Percentiles rank a stretch among this genome's conserved stretches.
Evolutionary conservation across 2,329 filamentous ascomycete species (phyloP).

Genomic region (Xylariomycetidae sp.): DNA sequence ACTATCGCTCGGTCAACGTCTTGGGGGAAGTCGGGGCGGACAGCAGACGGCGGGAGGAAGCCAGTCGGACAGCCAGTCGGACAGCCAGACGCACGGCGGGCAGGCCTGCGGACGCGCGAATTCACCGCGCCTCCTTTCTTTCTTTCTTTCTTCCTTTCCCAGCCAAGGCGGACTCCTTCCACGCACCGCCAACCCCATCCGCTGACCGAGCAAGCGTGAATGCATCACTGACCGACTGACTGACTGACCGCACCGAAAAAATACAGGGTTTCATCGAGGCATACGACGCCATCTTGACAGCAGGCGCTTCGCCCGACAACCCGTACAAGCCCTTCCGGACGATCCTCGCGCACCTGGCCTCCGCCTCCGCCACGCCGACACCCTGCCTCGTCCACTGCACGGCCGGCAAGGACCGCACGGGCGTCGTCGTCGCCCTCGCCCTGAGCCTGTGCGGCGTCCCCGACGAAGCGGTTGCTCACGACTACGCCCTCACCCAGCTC

Average conservation of each 20-base stretch:
- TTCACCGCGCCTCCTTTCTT: no score
- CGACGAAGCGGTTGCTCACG: constrained; percentile 46
- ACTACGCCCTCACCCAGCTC: constrained; percentile 55
- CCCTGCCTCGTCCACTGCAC: constrained; percentile 57
- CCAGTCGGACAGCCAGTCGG: no score
- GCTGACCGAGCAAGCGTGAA: no score
- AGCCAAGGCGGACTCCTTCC: not conserved
- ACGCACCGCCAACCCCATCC: not conserved
- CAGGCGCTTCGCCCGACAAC: constrained; percentile 36
- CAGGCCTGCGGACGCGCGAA: no score
- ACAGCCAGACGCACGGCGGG: no score
- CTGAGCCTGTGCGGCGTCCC: constrained; percentile 52
- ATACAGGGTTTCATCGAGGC: constrained; percentile 55
- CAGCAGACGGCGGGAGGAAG: no score
- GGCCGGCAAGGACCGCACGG: constrained; percentile 64
- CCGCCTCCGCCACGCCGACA: constrained; percentile 34
- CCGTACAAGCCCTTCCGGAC: constrained; percentile 50
- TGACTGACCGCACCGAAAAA: no score
- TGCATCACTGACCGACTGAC: no score
- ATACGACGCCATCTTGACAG: constrained; percentile 54
- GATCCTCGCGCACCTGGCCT: constrained; percentile 50
- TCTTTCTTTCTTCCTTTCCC: not conserved
- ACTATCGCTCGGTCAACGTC: no score
- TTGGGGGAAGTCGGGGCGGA: no score
- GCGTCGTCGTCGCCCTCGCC: constrained; percentile 56